Base-by-base conservation (phyloP, 108 stramenopile genomes). In the Nitzschia inconspicua region DNA sequence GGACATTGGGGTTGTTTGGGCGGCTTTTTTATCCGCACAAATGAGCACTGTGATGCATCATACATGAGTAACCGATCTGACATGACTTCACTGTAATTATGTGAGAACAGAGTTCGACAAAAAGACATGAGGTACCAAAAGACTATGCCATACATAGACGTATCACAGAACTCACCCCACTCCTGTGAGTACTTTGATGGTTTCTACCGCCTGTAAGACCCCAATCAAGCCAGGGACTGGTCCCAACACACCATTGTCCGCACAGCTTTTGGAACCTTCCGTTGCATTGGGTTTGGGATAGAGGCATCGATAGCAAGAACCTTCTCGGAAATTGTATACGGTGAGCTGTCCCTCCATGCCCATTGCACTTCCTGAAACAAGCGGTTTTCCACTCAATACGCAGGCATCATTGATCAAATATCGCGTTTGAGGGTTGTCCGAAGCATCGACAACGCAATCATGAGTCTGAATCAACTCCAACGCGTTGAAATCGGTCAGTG, bases 351-450 rank as follows among this genome's bases (percentile, higher is more conserved):
- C 92, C 55, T 94, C 92, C 3, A 70, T 75, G 0, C 89, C 94
- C 70, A 94, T 88, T 56, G 92, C 92, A 65, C 83, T 84, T n/a
- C 89, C 92, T n/a, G 87, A 88, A 6, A 94, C 83, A 44, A 94
- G 53, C 23, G 86, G 73, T 52, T 71, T 80, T 2, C 77, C 72
- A 26, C 83, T 77, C 26, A 97, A 40, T 13, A 92, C 86, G 43
- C 97, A 98, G 6, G 97, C 98, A 68, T 99, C 98, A 52, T 95
- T 95, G 26, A 98, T 48, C 18, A 97, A 44, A 75, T 99, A 99
- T 43, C 96, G 87, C 5, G 97, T 95, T 40, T 67, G 70, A n/a
- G 95, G 97, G 65, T 98, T 99, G 64, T 99, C 98, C 23, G 87
- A 84, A 6, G 92, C 94, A 66, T 99, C 98, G 2, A 99, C 75